Conservation (phyloP, 2,329 filamentous ascomycete genomes). For the Arachnopeziza araneosa region DNA sequence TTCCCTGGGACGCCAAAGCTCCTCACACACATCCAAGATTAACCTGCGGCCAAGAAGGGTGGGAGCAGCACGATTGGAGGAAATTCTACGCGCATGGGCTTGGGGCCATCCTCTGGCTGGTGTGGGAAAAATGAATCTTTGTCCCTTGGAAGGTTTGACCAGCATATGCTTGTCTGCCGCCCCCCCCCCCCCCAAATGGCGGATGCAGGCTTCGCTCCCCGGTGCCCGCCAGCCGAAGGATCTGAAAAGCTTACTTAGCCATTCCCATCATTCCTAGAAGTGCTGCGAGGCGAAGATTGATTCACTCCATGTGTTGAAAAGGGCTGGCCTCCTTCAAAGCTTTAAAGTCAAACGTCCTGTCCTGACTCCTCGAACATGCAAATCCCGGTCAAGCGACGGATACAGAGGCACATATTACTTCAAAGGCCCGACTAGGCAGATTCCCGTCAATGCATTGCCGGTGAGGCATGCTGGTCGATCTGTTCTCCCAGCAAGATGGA, state of each 20-base stretch:
- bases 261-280: background rate
- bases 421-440: background rate
- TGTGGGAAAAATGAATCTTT: background rate
- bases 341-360: background rate
- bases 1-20: background rate
- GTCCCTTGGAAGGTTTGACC: background rate
- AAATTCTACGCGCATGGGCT: background rate
- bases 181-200: background rate
- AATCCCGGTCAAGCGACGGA: background rate
- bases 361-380: background rate
- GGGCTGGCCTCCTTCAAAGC: no score
- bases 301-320: no score
- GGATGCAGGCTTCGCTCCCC: background rate
- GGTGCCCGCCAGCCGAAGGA: background rate
- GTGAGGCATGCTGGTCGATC: background rate
- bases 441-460: background rate
- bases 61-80: background rate
- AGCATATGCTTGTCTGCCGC: background rate
- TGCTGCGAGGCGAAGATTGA: background rate
- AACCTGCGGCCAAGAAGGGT: background rate
- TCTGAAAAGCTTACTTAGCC: background rate
- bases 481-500: background rate
- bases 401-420: background rate
- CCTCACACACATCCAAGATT: background rate
- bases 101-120: background rate